phyloP scores from a whole-genome alignment of 169 alveolate genomes.

The Eimeria tenella region DNA sequence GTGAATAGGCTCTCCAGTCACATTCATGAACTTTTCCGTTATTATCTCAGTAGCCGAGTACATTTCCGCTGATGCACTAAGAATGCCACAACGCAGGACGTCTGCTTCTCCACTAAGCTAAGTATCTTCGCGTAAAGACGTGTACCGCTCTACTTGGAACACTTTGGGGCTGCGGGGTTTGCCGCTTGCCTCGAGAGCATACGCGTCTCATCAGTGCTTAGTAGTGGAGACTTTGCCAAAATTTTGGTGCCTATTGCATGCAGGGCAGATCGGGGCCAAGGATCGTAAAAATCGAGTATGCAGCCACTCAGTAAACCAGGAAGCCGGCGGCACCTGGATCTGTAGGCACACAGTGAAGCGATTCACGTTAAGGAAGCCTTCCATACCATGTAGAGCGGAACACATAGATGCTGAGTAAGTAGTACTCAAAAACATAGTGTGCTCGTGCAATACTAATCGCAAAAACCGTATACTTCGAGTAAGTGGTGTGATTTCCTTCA shows the following conservation, averaged over 20 bases:
- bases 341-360: neutral
- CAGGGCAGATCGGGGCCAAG: constrained; percentile 96
- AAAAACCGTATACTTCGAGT: too few relatives aligned
- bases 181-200: constrained; percentile 32
- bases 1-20: constrained; percentile 68
- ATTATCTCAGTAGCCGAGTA: constrained; percentile 29
- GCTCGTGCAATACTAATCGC: too few relatives aligned
- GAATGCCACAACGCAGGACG: neutral
- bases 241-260: constrained; percentile 65
- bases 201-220: constrained; percentile 45
- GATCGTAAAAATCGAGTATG: constrained; percentile 85
- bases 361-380: neutral
- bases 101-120: neutral
- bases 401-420: too few relatives aligned
- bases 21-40: constrained; percentile 3
- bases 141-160: neutral
- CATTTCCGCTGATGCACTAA: constrained; percentile 66
- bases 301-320: constrained; percentile 67
- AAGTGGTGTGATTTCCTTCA: too few relatives aligned
- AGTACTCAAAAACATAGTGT: too few relatives aligned
- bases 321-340: constrained; percentile 72
- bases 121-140: neutral
- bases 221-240: constrained; percentile 2
- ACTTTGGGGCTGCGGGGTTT: neutral
- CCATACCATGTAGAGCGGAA: too few relatives aligned